These are phyloP conservation scores for Skeletonema potamos DNA, from an alignment of 108 stramenopile species.

Conservation along the genomic window DNA sequence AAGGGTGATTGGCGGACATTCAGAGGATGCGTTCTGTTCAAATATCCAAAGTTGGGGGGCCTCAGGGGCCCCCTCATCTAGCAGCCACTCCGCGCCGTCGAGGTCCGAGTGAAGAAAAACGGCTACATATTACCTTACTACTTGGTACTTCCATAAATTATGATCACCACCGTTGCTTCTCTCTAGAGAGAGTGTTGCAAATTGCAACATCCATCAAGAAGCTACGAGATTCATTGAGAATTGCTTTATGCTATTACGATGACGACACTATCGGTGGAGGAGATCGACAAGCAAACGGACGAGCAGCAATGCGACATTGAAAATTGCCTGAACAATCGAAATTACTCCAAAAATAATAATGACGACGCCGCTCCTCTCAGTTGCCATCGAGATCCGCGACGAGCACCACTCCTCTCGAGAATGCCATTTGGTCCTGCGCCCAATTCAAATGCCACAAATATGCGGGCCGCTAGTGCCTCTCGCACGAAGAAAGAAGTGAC, in stretches of 20 bases:
- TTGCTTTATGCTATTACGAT: neutral
- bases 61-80: no score
- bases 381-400: slow-evolving; percentile 33
- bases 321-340: neutral
- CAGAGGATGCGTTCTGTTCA: no score
- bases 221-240: neutral
- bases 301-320: neutral
- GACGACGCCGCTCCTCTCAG: slow-evolving; percentile 17
- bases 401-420: slow-evolving; percentile 24
- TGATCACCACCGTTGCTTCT: neutral
- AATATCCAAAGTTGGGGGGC: no score
- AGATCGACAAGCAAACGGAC: neutral
- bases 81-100: no score
- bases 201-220: neutral
- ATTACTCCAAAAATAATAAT: neutral
- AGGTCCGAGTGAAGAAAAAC: no score
- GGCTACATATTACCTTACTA: no score
- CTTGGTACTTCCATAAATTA: no score
- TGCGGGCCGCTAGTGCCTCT: neutral
- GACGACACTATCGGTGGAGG: neutral
- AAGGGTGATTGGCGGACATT: no score
- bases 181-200: no score
- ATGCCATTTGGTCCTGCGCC: slow-evolving; percentile 33
- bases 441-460: neutral
- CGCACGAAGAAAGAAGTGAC: slow-evolving; percentile 30